Percentiles rank a stretch among this genome's conserved stretches.
phyloP scores from a whole-genome alignment of 2,329 filamentous ascomycete genomes.

The Didymella segeticola region DNA sequence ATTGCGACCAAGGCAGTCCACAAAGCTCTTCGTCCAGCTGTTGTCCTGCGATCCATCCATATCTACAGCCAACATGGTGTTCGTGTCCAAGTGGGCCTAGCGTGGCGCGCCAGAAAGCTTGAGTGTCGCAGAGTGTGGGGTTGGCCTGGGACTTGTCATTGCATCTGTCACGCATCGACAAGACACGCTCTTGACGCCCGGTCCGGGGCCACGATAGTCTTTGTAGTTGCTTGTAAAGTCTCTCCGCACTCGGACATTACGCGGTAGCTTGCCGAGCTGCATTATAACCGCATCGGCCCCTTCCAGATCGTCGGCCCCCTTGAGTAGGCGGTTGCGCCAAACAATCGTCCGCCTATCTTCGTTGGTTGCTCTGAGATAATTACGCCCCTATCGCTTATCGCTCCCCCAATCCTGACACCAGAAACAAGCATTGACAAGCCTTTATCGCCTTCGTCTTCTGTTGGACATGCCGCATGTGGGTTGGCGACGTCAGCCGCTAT shows the following conservation, averaged over 20 bases:
- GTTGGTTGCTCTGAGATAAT: slow-evolving; percentile 5
- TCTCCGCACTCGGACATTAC: background rate
- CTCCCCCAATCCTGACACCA: slow-evolving; percentile 4
- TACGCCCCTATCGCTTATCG: slow-evolving; percentile 1
- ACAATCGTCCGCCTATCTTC: background rate
- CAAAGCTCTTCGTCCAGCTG: background rate
- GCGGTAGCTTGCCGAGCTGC: background rate
- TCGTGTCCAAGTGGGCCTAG: slow-evolving; percentile 8
- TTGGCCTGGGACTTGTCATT: slow-evolving; percentile 14
- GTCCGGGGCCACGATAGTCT: slow-evolving; percentile 3
- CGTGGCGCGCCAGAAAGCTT: slow-evolving; percentile 11
- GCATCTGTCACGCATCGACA: slow-evolving; percentile 10
- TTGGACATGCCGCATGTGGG: slow-evolving; percentile 16
- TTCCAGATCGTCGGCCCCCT: slow-evolving; percentile 1
- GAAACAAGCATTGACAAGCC: slow-evolving; percentile 18
- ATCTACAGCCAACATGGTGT: slow-evolving; percentile 17
- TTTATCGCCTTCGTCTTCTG: slow-evolving; percentile 10
- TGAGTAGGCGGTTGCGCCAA: background rate
- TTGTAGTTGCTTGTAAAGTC: background rate
- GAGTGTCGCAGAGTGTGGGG: slow-evolving; percentile 8
- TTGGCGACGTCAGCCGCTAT: slow-evolving; percentile 16
- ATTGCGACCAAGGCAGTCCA: background rate
- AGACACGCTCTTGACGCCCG: slow-evolving; percentile 20
- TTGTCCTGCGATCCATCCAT: background rate
- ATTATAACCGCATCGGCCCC: background rate